Evolutionary conservation across 441 rosid genomes (phyloP).

Genomic region (Flueggea neowawraea): DNA sequence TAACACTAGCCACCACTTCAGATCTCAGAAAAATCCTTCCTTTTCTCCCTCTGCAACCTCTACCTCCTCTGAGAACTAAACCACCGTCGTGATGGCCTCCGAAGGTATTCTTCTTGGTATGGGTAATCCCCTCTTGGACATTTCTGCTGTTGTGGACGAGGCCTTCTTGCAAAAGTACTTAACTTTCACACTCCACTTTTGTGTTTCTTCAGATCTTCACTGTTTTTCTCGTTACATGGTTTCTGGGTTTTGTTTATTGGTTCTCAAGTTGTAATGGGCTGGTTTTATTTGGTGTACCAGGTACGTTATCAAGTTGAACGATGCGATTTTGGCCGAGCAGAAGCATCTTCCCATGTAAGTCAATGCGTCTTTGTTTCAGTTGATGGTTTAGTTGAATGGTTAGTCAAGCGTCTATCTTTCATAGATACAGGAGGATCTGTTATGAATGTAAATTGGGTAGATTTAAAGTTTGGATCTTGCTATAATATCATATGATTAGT

Average conservation of each 20-base stretch:
- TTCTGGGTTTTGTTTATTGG: not conserved
- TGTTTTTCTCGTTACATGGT: no score
- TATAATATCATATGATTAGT: not conserved
- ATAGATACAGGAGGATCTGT: not conserved
- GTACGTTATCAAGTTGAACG: constrained; percentile 74
- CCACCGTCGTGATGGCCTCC: constrained; percentile 38
- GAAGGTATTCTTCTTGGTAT: constrained; percentile 78
- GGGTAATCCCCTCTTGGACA: constrained; percentile 97
- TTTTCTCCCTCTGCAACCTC: not conserved
- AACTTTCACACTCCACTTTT: not conserved
- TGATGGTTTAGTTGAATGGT: not conserved
- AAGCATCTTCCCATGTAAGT: constrained; percentile 90
- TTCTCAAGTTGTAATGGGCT: not conserved
- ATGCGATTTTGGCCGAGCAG: constrained; percentile 95
- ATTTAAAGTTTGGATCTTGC: not conserved
- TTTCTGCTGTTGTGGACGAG: constrained; percentile 83
- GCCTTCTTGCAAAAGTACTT: constrained; percentile 71
- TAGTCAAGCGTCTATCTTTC: not conserved
- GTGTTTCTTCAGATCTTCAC: not conserved
- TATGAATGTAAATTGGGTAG: not conserved
- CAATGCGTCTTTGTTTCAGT: not conserved
- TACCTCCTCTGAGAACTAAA: no score
- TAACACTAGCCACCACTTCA: not conserved
- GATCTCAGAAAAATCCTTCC: not conserved
- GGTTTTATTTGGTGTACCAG: constrained; percentile 24